Base-by-base conservation (phyloP, 2,329 filamentous ascomycete genomes). In the Hortaea sp. region DNA sequence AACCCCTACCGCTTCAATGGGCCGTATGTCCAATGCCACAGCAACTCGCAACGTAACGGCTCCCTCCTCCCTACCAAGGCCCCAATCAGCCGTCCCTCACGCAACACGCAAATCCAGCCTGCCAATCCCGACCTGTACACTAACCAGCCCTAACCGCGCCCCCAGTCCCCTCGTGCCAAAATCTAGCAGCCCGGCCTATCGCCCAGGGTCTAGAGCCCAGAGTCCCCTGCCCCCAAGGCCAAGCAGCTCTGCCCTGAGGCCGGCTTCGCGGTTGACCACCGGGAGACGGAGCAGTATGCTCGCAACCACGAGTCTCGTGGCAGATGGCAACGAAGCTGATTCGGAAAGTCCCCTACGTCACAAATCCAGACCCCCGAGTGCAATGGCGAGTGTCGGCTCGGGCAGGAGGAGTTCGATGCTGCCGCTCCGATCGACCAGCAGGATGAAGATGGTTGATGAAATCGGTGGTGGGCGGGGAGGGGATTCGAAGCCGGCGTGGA, bases 321-420 rank as follows among this genome's bases (percentile, higher is more conserved):
- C 44, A 10, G 49, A 49, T 44, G 58, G 56, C 2, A 57, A 62
- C 35, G 59, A 62, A 35, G 58, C 58, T 6, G 60, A 63, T 30
- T 57, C 49, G 13, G 57, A 60, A 34, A 50, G 51, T 20, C 56
- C 54, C 4, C 31, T 46, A 5, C 52, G 54, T 39, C 53, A 57
- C 43, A 49, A 44, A 32, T 13, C 49, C 20, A 41, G 54, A 30
- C 45, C 55, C n/a, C 51, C 52, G 3, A 56, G 51, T 41, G 48
- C 49, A 7, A 34, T 46, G 28, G 49, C 39, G 9, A 35, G 20
- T 20, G 20, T 29, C 7, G 38, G 45, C 13, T 48, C 45, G n/a
- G 53, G 53, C 7, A 44, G 57, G 40, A 45, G 52, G 40, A 56
- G 51, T 30, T 57, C 51, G 39, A 45, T 55, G 45, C 37, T 56